Conservation (phyloP, 495 filamentous ascomycete species). For the Beverwykella pulmonaria region DNA sequence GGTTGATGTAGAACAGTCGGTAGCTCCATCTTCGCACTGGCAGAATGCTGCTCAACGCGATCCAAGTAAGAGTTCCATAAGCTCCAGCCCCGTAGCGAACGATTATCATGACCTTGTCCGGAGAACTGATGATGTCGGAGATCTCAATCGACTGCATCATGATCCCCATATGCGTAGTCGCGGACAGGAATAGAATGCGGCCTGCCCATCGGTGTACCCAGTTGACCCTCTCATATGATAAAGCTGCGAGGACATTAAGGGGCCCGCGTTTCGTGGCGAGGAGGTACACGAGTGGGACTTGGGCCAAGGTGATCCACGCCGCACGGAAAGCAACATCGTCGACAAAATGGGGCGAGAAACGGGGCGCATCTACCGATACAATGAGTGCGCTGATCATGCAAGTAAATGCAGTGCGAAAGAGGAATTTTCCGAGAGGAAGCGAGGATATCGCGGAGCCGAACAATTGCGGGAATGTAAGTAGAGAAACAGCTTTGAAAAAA, state of each 20-base stretch:
- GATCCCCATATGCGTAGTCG: conserved; percentile 38
- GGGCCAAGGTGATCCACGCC: conserved; percentile 41
- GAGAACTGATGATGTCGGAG: conserved; percentile 30
- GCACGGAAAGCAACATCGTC: conserved; percentile 43
- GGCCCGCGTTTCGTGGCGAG: conserved; percentile 39
- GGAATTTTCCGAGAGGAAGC: background rate
- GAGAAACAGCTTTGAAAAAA: background rate
- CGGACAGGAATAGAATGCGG: conserved; percentile 37
- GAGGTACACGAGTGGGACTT: conserved; percentile 40
- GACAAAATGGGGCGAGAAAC: conserved; percentile 19
- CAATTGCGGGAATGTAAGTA: background rate
- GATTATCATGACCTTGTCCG: conserved; percentile 38
- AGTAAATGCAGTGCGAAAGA: conserved; percentile 6
- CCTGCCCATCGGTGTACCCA: conserved; percentile 43
- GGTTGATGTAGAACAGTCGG: conserved; percentile 25
- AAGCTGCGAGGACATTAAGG: conserved; percentile 31
- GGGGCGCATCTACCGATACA: conserved; percentile 14
- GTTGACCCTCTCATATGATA: conserved; percentile 42
- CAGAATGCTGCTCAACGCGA: conserved; percentile 34
- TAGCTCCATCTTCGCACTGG: conserved; percentile 28
- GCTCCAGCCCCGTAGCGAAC: conserved; percentile 42
- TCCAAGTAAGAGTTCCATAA: conserved; percentile 36
- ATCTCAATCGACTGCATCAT: conserved; percentile 38
- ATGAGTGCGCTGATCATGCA: background rate
- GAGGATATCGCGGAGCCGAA: background rate